Base-by-base conservation (phyloP, 2,329 filamentous ascomycete genomes). In the Macrophomina tecta region DNA sequence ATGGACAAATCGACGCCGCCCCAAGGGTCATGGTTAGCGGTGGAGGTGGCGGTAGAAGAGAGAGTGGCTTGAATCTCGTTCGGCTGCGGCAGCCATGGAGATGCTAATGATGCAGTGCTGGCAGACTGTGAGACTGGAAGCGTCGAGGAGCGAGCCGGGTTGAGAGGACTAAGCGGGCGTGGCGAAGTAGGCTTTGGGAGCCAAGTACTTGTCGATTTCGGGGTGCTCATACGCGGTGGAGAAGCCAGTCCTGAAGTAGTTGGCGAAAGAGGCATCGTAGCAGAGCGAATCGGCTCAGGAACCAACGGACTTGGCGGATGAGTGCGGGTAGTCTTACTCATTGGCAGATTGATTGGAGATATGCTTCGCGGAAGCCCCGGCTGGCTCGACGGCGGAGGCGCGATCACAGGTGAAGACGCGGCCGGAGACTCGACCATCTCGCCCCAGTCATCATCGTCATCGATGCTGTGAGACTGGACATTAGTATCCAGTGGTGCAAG, bases 341-440 rank as follows among this genome's bases (percentile, higher is more conserved):
- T 60, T 9, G 64, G 53, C 30, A 49, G 45, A 30, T 48, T 51
- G 7, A 66, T 23, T 6, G 64, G 53, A n/a, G 64, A 58, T 18
- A 61, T 34, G 23, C 55, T 61, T 18, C 64, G 64, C 23, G 64
- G 48, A 48, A 58, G 52, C 3, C 46, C 28, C 46, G 42, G 48
- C n/a, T 28, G 42, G 49, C 52, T 9, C 65, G 69, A 53, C 18
- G 12, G 70, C 48, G 32, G 69, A 68, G 16, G 70, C 40, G n/a
- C 67, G 23, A 69, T 68, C 14, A 70, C 69, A 36, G 68, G n/a
- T 5, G 64, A 61, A 7, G 75, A 70, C 1, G 73, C 61, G 8
- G 73, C 73, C 58, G 77, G 75, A 14, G 73, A 78, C 51, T 77
- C 73, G 49, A 79, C 73, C 77, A 79, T 79, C 48, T 79, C 77